Percentiles rank a stretch among this genome's conserved stretches.
Evolutionary conservation across 2,329 filamentous ascomycete genomes (phyloP).

Genomic region (Bertia moriformis): DNA sequence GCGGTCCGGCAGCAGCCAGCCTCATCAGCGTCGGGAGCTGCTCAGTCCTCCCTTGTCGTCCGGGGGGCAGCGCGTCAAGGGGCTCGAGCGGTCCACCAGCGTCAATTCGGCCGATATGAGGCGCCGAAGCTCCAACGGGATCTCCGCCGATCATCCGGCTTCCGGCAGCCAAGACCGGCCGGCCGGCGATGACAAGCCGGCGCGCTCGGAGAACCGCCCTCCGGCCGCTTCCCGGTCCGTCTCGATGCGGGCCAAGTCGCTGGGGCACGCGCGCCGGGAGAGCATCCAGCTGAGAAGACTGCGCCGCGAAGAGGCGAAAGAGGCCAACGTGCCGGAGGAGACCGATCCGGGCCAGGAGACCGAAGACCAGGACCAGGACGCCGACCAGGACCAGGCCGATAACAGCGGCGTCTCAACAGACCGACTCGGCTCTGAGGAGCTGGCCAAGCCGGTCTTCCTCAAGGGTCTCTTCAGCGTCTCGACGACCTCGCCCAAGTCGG

Average conservation of each 20-base stretch:
- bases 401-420: constrained; percentile 46
- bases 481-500: constrained; percentile 83
- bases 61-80: constrained; percentile 48
- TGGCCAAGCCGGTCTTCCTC: constrained; percentile 84
- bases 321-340: constrained; percentile 76
- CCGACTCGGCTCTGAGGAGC: constrained; percentile 52
- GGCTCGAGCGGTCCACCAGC: constrained; percentile 73
- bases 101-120: constrained; percentile 78
- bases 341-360: too few relatives aligned
- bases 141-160: constrained; percentile 49
- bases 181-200: constrained; percentile 26
- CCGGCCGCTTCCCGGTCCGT: constrained; percentile 35
- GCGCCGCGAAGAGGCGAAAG: constrained; percentile 55
- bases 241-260: constrained; percentile 66
- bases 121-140: constrained; percentile 36
- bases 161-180: constrained; percentile 73
- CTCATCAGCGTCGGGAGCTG: constrained; percentile 60
- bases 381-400: constrained; percentile 57
- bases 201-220: constrained; percentile 10
- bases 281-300: constrained; percentile 79
- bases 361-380: background rate
- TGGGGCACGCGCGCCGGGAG: constrained; percentile 77
- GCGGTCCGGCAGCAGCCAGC: constrained; percentile 46
- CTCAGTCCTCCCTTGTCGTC: constrained; percentile 58
- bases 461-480: constrained; percentile 96